phyloP scores from a whole-genome alignment of 257 asterid genomes.

The Knoxia roxburghii region DNA sequence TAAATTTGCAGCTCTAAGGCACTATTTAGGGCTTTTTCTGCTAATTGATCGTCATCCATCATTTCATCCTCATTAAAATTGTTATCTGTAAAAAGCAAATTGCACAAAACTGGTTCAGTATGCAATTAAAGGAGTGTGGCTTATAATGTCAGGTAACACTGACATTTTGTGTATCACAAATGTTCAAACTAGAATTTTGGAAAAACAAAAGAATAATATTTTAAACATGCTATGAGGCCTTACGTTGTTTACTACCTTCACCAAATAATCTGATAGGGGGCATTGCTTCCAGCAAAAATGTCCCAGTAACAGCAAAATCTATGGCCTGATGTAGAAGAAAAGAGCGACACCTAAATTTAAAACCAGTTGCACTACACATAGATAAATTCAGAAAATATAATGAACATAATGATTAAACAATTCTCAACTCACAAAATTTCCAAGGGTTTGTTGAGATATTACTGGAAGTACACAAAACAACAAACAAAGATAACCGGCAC shows the following conservation, averaged over 20 bases:
- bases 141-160: background rate
- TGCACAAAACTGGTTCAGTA: constrained; percentile 3
- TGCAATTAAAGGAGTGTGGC: background rate
- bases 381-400: background rate
- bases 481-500: background rate
- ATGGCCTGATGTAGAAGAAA: constrained; percentile 51
- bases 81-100: constrained; percentile 37
- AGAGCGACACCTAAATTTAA: background rate
- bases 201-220: background rate
- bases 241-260: constrained; percentile 48
- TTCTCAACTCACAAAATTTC: background rate
- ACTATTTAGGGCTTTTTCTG: constrained; percentile 41
- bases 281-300: constrained; percentile 73
- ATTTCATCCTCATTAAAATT: constrained; percentile 67
- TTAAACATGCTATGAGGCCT: constrained; percentile 18
- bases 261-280: constrained; percentile 56
- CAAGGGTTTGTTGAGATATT: background rate
- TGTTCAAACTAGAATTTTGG: background rate
- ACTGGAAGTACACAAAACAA: background rate
- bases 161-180: background rate
- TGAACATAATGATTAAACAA: background rate
- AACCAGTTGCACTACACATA: constrained; percentile 10
- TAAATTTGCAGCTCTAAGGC: constrained; percentile 74
- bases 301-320: constrained; percentile 68
- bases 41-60: constrained; percentile 49